phyloP scores from a whole-genome alignment of 305 asterid genomes.

The Rubia peregrina region DNA sequence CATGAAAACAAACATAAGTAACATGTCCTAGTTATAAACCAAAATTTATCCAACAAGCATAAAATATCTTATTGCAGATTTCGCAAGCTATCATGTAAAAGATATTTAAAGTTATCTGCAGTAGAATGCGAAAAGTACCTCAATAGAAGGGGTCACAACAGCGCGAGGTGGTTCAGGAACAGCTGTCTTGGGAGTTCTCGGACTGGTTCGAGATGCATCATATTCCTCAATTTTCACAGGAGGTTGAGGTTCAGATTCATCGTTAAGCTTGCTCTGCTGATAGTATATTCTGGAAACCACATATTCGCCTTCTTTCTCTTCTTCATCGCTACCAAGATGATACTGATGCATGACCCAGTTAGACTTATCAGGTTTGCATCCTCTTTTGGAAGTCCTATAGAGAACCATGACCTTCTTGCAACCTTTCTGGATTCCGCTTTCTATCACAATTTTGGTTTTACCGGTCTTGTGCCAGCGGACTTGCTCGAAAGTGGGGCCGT shows the following conservation, averaged over 20 bases:
- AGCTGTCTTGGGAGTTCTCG: conserved; percentile 59
- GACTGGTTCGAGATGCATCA: conserved; percentile 34
- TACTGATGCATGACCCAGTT: conserved; percentile 95
- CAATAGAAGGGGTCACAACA: conserved; percentile 41
- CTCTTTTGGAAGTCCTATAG: conserved; percentile 37
- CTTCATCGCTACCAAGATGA: conserved; percentile 65
- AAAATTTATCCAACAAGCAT: no score
- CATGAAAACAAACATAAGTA: not conserved
- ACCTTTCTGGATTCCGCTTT: conserved; percentile 61
- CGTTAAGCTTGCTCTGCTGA: conserved; percentile 52
- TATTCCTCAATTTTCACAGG: conserved; percentile 34
- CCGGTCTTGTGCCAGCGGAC: conserved; percentile 99
- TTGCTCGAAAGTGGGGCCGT: conserved; percentile 14
- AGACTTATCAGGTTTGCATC: conserved; percentile 52
- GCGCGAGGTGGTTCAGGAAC: conserved; percentile 54
- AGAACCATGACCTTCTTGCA: conserved; percentile 91
- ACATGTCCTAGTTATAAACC: no score
- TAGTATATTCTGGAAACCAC: conserved; percentile 71
- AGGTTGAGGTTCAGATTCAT: conserved; percentile 21
- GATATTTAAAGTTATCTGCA: not conserved
- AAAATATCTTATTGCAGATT: no score
- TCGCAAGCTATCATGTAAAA: no score
- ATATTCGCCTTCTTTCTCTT: conserved; percentile 57
- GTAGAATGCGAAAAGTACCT: conserved; percentile 10
- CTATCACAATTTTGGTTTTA: conserved; percentile 59